A percentile compares a stretch with the other conserved stretches of the same genome.
Conservation (phyloP, 495 filamentous ascomycete species). For the Podospora conica region DNA sequence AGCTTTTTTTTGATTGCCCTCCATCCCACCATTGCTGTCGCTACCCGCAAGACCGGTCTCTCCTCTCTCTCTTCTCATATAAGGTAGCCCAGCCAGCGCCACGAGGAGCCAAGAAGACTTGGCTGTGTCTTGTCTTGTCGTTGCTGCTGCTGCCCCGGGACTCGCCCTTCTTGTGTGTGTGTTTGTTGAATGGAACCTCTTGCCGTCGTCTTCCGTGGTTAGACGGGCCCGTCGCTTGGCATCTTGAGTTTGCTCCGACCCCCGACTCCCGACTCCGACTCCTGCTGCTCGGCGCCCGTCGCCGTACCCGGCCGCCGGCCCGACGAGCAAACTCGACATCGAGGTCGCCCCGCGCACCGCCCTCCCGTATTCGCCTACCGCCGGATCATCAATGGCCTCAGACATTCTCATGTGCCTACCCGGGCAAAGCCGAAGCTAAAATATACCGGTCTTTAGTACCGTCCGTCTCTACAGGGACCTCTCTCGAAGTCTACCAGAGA, state of each 20-base stretch:
- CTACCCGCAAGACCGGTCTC: conserved; percentile 18
- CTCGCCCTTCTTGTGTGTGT: neutral
- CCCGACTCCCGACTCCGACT: too few relatives aligned
- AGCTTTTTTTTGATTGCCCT: conserved; percentile 2
- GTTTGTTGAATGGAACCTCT: neutral
- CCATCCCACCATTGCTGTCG: conserved; percentile 11
- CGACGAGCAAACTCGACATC: neutral
- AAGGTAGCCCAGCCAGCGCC: conserved; percentile 5
- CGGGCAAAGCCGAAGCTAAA: conserved; percentile 10
- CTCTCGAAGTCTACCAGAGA: neutral
- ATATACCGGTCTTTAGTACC: conserved; percentile 9
- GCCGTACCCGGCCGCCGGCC: neutral
- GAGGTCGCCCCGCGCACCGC: neutral
- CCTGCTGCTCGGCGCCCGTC: neutral
- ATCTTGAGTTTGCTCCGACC: neutral
- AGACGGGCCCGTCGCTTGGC: neutral
- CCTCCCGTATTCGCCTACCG: neutral
- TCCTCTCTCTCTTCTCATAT: conserved; percentile 9
- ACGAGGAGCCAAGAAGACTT: conserved; percentile 5
- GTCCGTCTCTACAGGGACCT: neutral
- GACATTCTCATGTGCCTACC: conserved; percentile 23
- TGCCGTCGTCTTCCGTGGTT: neutral
- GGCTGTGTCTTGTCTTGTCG: neutral
- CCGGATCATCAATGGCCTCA: conserved; percentile 2
- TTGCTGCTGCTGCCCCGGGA: neutral